Evolutionary conservation across 768 basidiomycete species (phyloP), one percentile per base, ranked within the genome.

Genomic region (Russula griseocarnosa): DNA sequence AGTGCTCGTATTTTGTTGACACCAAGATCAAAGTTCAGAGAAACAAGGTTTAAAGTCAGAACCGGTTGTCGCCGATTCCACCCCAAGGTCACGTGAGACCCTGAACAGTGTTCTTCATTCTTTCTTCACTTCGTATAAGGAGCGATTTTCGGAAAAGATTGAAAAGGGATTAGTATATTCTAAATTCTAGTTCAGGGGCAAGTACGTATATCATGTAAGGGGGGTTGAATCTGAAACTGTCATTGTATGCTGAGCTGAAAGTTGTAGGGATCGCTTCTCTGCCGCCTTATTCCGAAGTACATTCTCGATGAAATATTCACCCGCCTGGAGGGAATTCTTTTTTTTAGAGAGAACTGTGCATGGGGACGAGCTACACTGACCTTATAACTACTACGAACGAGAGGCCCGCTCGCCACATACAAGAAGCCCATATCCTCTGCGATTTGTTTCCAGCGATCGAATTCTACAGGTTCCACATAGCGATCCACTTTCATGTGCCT

Each of bases 401-500:
- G 78, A 14, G 97, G 97, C 0, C 97, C 97, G 74, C 91, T 93
- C 10, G 97, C 97, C 40, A 98, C 96, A 70, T 99, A 99, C 51
- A 98, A 72, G 82, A 99, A 99, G 46, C 96, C 94, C 82, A 97
- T 87, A 66, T 86, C 84, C 71, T 98, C 93, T 8, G 97, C 96
- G 13, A 90, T 79, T 70, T 83, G 78, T 73, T 89, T 94, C 96
- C 96, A 99, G 61, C 81, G 78, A 66, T 91, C 90, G 70, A 98
- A 99, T 73, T 98, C 95, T 5, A 85, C 83, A 1, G 97, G 97
- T 65, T 92, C 86, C 26, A 98, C 94, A 70, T 99, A 99, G 34
- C 93, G 89, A 69, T 93, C 89, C 11, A 99, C 97, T 75, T 98
- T 99, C 97, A 99, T 98, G 76, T 99, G 97, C 32, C 87, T 84